Evolutionary conservation across 2,329 filamentous ascomycete species (phyloP).

Genomic region (Neonectria hederae): DNA sequence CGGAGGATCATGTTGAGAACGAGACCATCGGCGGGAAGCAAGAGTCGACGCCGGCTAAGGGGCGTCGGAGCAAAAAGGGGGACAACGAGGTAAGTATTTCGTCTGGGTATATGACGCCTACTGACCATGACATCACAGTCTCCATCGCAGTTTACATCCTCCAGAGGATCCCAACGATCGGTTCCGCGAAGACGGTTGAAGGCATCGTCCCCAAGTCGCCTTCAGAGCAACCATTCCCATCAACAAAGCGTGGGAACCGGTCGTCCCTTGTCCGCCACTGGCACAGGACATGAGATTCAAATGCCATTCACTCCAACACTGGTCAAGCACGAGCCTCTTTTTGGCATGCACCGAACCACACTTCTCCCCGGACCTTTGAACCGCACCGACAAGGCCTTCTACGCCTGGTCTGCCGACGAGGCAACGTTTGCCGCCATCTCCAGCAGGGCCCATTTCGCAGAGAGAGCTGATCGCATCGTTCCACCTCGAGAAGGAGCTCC

Average conservation of each 20-base stretch:
- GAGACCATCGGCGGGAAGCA: neutral
- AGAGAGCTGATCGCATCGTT: constrained; percentile 33
- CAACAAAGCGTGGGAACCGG: neutral
- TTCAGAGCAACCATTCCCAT: neutral
- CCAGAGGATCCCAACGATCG: neutral
- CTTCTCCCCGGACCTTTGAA: constrained; percentile 16
- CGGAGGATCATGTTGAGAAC: neutral
- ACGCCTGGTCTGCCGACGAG: constrained; percentile 39
- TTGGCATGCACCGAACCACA: constrained; percentile 34
- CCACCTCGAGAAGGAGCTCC: neutral
- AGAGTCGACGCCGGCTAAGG: neutral
- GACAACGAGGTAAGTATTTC: neutral
- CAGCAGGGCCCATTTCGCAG: constrained; percentile 32
- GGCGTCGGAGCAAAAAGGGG: neutral
- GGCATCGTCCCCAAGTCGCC: neutral
- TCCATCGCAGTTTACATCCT: neutral
- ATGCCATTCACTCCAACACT: neutral
- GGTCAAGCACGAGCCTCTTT: constrained; percentile 29
- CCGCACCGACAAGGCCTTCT: constrained; percentile 23
- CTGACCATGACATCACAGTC: neutral
- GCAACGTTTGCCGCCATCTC: constrained; percentile 37
- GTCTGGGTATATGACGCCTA: neutral
- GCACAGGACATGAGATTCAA: neutral
- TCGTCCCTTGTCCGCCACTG: neutral
- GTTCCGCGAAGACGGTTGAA: no score